Evolutionary conservation across 768 basidiomycete genomes (phyloP), one percentile per base, ranked within the genome.

Genomic region (Russula compacta): DNA sequence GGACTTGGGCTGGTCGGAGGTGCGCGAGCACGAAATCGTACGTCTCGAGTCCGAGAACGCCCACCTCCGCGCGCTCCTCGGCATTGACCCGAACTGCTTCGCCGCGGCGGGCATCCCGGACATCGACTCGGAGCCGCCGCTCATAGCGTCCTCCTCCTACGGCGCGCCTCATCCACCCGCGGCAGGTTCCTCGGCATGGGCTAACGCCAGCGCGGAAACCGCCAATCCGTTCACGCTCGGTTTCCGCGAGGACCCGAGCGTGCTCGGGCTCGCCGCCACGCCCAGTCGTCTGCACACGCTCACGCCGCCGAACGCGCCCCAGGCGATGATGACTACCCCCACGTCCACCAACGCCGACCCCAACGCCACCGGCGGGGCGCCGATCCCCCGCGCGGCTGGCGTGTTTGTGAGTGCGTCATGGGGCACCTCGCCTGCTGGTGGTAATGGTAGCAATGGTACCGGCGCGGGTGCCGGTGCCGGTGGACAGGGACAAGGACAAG

Each of bases 31-130:
- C 63, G 97, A 98, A 75, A 91, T 99, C 55, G 68, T 79, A 10
- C 80, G 94, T 52, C 74, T 99, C 46, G 86, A 87, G 71, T 75
- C 75, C 53, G 95, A 98, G 75, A 99, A 99, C 69, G 80, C 82
- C 47, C 79, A 83, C 58, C 75, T 99, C 53, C 78, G 95, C 53
- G 78, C 78, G 68, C 71, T 88, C 73, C 75, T 99, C 49, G 84
- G 82, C 17, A 92, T 98, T 62, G 87, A 89, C 71, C 71, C 77
- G 39, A 78, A 72, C 29, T 78, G 75, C 35, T 64, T 66, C 43
- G 75, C 87, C 56, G 72, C 73, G 2, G 79, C 78, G 47, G 78
- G 76, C 48, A 83, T 85, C 9, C 73, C 87, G 44, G 64, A 75
- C 58, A 72, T 69, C 59, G 71, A 79, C 53, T 79, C 82, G 47